These are phyloP conservation scores for Drosera spatulata DNA, from an alignment of 179 eudicot species.

Conservation along the genomic window DNA sequence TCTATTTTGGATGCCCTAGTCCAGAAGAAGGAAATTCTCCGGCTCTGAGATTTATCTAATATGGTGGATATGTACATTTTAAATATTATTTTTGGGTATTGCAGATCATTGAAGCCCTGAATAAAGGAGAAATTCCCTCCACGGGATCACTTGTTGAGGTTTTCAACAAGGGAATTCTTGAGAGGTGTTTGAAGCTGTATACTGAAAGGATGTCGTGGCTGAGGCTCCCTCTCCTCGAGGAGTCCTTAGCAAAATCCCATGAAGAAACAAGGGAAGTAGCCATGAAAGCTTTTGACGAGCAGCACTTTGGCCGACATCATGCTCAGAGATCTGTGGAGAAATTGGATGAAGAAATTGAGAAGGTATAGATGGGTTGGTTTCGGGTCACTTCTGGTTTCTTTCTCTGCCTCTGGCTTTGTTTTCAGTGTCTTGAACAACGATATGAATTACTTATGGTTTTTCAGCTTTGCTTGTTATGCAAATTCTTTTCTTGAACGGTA, in stretches of 20 bases:
- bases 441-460: too few species aligned
- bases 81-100: slow-evolving; percentile 6
- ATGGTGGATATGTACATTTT: background rate
- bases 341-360: slow-evolving; percentile 70
- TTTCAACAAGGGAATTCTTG: slow-evolving; percentile 83
- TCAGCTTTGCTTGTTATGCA: too few species aligned
- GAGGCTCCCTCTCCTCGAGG: slow-evolving; percentile 48
- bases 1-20: background rate
- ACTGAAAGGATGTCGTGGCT: slow-evolving; percentile 51
- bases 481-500: too few species aligned
- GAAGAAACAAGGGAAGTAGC: slow-evolving; percentile 49
- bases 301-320: slow-evolving; percentile 94
- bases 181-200: slow-evolving; percentile 72
- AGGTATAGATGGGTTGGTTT: slow-evolving; percentile 28
- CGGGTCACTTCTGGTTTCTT: too few species aligned
- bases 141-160: slow-evolving; percentile 97
- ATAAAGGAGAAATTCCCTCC: slow-evolving; percentile 97
- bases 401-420: too few species aligned
- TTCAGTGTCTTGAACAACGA: too few species aligned
- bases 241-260: slow-evolving; percentile 41
- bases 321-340: slow-evolving; percentile 78
- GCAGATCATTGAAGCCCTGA: slow-evolving; percentile 95
- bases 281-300: slow-evolving; percentile 63
- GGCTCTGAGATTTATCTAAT: background rate
- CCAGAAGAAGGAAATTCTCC: background rate